These are phyloP conservation scores for Fusarium sp. DNA, from an alignment of 2,329 filamentous ascomycete species.

Conservation along the genomic window DNA sequence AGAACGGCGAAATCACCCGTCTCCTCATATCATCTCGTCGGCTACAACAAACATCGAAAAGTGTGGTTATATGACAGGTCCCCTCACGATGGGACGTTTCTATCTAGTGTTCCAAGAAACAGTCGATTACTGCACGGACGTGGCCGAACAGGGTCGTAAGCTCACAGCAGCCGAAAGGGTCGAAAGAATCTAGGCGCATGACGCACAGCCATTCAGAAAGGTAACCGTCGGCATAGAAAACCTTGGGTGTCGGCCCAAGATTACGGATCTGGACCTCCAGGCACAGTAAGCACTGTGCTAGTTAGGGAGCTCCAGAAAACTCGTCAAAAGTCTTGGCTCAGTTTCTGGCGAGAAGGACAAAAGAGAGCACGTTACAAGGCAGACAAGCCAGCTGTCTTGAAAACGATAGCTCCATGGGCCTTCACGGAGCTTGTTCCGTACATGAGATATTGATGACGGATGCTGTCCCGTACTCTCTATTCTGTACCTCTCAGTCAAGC, in stretches of 20 bases:
- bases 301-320: constrained; percentile 1
- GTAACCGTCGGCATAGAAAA: constrained; percentile 36
- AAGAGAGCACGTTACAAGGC: constrained; percentile 16
- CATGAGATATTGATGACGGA: constrained; percentile 20
- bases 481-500: neutral
- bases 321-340: constrained; percentile 20
- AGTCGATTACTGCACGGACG: constrained; percentile 45
- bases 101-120: constrained; percentile 36
- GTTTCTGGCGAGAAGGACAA: constrained; percentile 15
- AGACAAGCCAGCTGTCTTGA: constrained; percentile 12
- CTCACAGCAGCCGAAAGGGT: constrained; percentile 4
- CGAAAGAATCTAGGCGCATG: constrained; percentile 36
- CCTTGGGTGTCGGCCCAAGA: constrained; percentile 25
- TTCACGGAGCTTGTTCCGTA: constrained; percentile 22
- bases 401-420: constrained; percentile 8
- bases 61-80: constrained; percentile 39
- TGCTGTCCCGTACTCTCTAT: neutral
- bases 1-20: constrained; percentile 1
- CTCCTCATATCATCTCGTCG: constrained; percentile 34
- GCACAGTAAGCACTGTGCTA: constrained; percentile 27
- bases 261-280: neutral
- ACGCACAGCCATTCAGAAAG: constrained; percentile 37
- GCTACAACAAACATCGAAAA: constrained; percentile 10
- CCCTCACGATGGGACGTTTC: constrained; percentile 37
- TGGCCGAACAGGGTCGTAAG: constrained; percentile 39